Conservation (phyloP, 129 eudicot species). For the Sambucus nigra region DNA sequence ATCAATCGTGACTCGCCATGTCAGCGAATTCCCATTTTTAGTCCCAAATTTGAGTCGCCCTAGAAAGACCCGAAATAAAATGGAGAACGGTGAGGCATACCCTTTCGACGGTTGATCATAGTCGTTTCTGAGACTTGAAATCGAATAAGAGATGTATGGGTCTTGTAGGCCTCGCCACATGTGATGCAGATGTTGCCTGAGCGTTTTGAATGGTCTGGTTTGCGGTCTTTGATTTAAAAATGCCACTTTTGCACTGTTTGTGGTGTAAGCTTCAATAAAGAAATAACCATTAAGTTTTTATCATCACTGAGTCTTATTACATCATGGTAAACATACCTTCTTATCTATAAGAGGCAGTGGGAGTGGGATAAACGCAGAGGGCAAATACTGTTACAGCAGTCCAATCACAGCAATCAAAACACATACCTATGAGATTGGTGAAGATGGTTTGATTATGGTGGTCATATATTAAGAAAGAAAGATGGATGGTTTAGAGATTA, state of each 20-base stretch:
- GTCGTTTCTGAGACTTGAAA: conserved; percentile 15
- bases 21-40: too few species aligned
- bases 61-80: too few species aligned
- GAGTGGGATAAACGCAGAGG: conserved; percentile 50
- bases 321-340: conserved; percentile 80
- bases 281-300: conserved; percentile 60
- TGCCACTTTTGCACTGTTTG: conserved; percentile 71
- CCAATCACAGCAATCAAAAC: too few species aligned
- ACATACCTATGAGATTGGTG: too few species aligned
- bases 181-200: conserved; percentile 40
- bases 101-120: conserved; percentile 46
- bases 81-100: conserved; percentile 69
- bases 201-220: conserved; percentile 29
- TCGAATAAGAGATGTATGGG: conserved; percentile 54
- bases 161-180: conserved; percentile 60
- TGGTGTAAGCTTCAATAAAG: conserved; percentile 67
- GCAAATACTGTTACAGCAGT: conserved; percentile 63
- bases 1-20: too few species aligned
- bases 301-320: conserved; percentile 71
- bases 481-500: too few species aligned
- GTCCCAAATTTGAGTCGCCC: too few species aligned
- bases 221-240: conserved; percentile 60
- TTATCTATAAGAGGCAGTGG: conserved; percentile 57
- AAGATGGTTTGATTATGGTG: too few species aligned
- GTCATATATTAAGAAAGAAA: too few species aligned